Conservation (phyloP, 768 basidiomycete species). For the Serendipita vermifera region DNA sequence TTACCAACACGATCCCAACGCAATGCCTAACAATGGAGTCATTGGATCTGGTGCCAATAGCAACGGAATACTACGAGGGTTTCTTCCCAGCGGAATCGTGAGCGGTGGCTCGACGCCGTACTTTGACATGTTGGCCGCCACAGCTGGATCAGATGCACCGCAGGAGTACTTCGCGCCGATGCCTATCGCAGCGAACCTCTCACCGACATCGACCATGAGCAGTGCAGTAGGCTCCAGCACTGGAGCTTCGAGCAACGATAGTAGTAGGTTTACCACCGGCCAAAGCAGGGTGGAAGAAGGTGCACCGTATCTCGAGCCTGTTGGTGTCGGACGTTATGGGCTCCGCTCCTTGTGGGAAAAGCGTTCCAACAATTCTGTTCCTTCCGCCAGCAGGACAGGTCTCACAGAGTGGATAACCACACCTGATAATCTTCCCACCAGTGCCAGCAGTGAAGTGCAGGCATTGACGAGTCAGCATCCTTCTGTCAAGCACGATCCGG, state of each 20-base stretch:
- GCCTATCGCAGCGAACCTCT: slow-evolving; percentile 11
- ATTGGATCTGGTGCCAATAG: slow-evolving; percentile 1
- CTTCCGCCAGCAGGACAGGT: not conserved
- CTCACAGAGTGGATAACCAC: not conserved
- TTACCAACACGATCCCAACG: slow-evolving; percentile 17
- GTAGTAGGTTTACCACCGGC: not conserved
- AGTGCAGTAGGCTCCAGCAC: not conserved
- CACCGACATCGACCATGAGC: not conserved
- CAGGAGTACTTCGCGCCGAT: slow-evolving; percentile 36
- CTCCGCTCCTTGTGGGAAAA: not conserved
- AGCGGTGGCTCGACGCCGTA: not conserved
- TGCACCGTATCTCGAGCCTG: not conserved
- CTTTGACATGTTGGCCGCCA: not conserved
- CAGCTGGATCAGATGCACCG: slow-evolving; percentile 6
- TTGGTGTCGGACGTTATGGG: not conserved
- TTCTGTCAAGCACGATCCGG: too few species aligned
- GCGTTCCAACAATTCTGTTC: not conserved
- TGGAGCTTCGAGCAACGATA: not conserved
- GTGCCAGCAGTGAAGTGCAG: too few species aligned
- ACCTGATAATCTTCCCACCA: not conserved
- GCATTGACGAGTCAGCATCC: too few species aligned
- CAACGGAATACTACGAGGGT: too few species aligned
- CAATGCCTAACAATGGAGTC: not conserved
- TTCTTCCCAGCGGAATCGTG: not conserved
- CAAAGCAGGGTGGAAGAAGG: not conserved